Conservation (phyloP, 176 grass and related monocot species). For the Raddia guianensis region DNA sequence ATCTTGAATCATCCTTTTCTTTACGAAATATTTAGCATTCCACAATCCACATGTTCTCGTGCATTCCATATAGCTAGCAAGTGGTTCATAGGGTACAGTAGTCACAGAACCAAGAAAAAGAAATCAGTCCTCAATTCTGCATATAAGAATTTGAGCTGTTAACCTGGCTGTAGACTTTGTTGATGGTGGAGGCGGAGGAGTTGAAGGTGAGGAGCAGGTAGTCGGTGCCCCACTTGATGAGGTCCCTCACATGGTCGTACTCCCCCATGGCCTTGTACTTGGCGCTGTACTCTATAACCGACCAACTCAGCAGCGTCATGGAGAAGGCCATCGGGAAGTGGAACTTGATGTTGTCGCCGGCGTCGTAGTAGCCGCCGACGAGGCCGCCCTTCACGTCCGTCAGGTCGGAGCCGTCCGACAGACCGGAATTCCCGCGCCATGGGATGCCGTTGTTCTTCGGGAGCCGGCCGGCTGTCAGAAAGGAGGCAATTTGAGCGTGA, state of each 20-base stretch:
- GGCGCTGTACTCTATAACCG: constrained; percentile 83
- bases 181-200: constrained; percentile 71
- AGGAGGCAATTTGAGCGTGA: background rate
- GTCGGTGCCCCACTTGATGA: constrained; percentile 97
- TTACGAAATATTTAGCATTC: background rate
- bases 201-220: constrained; percentile 95
- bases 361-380: constrained; percentile 94
- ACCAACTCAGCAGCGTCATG: constrained; percentile 97
- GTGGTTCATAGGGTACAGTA: background rate
- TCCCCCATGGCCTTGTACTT: constrained; percentile 92
- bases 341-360: constrained; percentile 99
- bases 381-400: constrained; percentile 76
- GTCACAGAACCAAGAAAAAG: background rate
- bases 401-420: constrained; percentile 62
- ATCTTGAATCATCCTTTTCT: background rate
- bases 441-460: constrained; percentile 88
- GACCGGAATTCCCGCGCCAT: constrained; percentile 75
- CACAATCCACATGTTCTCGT: background rate
- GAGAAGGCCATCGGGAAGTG: constrained; percentile 98
- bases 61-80: background rate
- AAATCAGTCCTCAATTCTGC: background rate
- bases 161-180: constrained; percentile 86
- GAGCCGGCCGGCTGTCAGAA: constrained; percentile 68
- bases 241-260: constrained; percentile 85
- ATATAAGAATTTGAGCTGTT: background rate